Conservation (phyloP, 768 basidiomycete genomes). For the Suillus paluster region DNA sequence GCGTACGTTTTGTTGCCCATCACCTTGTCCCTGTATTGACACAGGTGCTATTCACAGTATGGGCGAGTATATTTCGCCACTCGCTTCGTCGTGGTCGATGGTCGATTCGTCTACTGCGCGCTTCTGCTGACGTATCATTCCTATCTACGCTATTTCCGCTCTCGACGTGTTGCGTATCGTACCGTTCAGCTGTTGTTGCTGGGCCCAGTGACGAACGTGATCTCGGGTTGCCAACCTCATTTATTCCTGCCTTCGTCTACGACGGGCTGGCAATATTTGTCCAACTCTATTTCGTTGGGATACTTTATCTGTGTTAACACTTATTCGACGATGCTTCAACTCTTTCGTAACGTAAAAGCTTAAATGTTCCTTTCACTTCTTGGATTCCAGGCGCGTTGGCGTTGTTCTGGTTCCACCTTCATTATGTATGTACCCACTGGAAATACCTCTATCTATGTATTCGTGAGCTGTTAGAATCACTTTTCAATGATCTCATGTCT, state of each 20-base stretch:
- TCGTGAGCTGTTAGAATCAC: background rate
- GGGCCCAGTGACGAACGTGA: conserved; percentile 68
- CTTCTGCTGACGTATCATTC: conserved; percentile 35
- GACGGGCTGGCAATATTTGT: background rate
- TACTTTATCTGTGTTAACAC: conserved; percentile 9
- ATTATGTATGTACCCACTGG: background rate
- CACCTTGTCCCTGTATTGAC: background rate
- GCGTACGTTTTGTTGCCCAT: conserved; percentile 23
- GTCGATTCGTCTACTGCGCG: conserved; percentile 39
- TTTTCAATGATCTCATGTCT: background rate
- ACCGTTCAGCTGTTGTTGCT: conserved; percentile 50
- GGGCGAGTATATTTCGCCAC: conserved; percentile 40
- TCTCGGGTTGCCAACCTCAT: conserved; percentile 47
- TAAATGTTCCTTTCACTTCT: background rate
- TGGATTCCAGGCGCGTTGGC: background rate
- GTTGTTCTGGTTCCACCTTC: conserved; percentile 2
- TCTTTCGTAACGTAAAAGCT: conserved; percentile 3
- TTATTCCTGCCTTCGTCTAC: conserved; percentile 4
- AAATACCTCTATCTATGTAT: background rate
- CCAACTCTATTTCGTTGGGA: background rate
- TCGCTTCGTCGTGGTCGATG: conserved; percentile 46
- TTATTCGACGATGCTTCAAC: conserved; percentile 2
- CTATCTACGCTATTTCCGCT: conserved; percentile 41
- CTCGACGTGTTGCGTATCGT: conserved; percentile 69
- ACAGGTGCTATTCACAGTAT: conserved; percentile 23